Percentiles rank a stretch among this genome's conserved stretches.
Evolutionary conservation across 2,329 filamentous ascomycete genomes (phyloP).

Genomic region (Stylonectria norvegica): DNA sequence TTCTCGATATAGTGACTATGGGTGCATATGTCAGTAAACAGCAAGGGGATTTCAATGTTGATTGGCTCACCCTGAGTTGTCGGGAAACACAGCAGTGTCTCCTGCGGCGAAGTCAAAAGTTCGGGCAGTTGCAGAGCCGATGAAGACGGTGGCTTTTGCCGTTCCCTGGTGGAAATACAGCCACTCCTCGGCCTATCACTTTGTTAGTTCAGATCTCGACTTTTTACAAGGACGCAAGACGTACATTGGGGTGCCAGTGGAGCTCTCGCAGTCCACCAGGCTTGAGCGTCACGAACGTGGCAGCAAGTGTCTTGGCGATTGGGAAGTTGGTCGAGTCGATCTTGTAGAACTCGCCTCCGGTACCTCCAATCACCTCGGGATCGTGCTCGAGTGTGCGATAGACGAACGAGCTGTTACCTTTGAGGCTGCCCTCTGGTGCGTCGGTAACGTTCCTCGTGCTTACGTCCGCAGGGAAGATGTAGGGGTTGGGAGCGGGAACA

Average conservation of each 20-base stretch:
- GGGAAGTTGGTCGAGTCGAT: slow-evolving; percentile 68
- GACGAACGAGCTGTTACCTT: slow-evolving; percentile 59
- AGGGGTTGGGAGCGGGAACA: slow-evolving; percentile 56
- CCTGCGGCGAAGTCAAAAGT: slow-evolving; percentile 66
- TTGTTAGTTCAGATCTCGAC: not conserved
- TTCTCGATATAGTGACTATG: slow-evolving; percentile 66
- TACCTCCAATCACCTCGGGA: slow-evolving; percentile 55
- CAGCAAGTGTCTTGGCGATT: slow-evolving; percentile 61
- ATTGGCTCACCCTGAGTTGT: slow-evolving; percentile 51
- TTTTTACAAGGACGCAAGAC: not conserved
- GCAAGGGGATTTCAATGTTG: rapidly evolving
- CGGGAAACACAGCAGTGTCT: slow-evolving; percentile 67
- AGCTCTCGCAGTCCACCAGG: slow-evolving; percentile 62
- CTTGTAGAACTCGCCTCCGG: slow-evolving; percentile 59
- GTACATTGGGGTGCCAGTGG: slow-evolving; percentile 67
- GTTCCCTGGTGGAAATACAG: slow-evolving; percentile 65
- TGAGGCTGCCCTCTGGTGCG: slow-evolving; percentile 44
- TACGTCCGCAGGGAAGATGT: slow-evolving; percentile 58
- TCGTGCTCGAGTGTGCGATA: slow-evolving; percentile 56
- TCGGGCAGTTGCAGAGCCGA: slow-evolving; percentile 56
- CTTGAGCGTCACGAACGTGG: slow-evolving; percentile 61
- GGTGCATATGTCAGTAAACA: not conserved
- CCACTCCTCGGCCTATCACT: slow-evolving; percentile 61
- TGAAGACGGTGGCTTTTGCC: slow-evolving; percentile 62
- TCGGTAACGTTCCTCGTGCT: slow-evolving; percentile 39